Evolutionary conservation across 768 basidiomycete genomes (phyloP).

Genomic region (Cystofilobasidium ferigula): DNA sequence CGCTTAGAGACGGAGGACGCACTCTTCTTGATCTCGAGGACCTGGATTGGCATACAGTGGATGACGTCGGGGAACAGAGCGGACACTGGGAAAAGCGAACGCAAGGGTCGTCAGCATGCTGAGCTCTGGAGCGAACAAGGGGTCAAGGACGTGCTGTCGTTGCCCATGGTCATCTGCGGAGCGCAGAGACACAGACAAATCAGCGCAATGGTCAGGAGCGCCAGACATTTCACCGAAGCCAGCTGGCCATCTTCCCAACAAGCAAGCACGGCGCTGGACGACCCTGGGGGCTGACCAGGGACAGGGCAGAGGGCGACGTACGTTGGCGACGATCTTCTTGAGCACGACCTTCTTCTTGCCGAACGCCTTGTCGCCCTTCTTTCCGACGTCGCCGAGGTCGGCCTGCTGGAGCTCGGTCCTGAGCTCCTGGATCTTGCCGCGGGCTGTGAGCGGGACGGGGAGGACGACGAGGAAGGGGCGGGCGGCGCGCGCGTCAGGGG

Average conservation of each 20-base stretch:
- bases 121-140: neutral
- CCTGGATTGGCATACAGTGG: slow-evolving; percentile 84
- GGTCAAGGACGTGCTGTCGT: slow-evolving; percentile 18
- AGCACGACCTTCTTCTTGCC: slow-evolving; percentile 82
- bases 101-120: neutral
- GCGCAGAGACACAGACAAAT: neutral
- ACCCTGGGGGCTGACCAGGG: neutral
- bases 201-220: neutral
- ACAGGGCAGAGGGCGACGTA: neutral
- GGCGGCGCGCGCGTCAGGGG: neutral
- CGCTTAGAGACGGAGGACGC: slow-evolving; percentile 35
- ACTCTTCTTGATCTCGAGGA: slow-evolving; percentile 99
- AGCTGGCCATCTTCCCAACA: too few species aligned
- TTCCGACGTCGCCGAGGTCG: slow-evolving; percentile 41
- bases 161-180: slow-evolving; percentile 26
- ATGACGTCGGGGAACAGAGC: slow-evolving; percentile 51
- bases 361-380: slow-evolving; percentile 88
- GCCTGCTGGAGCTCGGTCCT: slow-evolving; percentile 81
- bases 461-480: neutral
- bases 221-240: too few species aligned
- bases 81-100: slow-evolving; percentile 9
- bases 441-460: slow-evolving; percentile 28
- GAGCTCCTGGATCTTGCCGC: slow-evolving; percentile 54
- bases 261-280: neutral
- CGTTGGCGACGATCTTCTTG: slow-evolving; percentile 69